A percentile compares a stretch with the other conserved stretches of the same genome.
These are phyloP conservation scores for Yarrowia porcina DNA, from an alignment of 805 yeast genomes.

Conservation along the genomic window DNA sequence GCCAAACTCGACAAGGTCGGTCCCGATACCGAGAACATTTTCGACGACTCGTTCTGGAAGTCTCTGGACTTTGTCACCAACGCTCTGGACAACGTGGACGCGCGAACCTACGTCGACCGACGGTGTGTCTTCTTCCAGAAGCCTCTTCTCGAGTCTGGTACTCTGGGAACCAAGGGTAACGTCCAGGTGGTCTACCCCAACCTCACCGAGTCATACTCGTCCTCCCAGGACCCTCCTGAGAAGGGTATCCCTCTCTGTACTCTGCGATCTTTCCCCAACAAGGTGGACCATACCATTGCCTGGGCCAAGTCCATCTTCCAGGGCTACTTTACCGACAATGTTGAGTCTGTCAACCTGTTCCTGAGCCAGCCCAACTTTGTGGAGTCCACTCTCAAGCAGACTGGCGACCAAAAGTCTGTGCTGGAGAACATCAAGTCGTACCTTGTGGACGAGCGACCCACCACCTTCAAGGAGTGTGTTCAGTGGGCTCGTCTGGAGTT, in stretches of 20 bases:
- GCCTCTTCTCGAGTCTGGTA: slow-evolving; percentile 92
- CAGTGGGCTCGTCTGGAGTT: slow-evolving; percentile 92
- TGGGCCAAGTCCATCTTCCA: slow-evolving; percentile 97
- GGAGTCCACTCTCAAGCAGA: slow-evolving; percentile 84
- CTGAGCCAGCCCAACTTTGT: slow-evolving; percentile 89
- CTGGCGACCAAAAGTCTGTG: slow-evolving; percentile 85
- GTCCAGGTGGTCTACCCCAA: slow-evolving; percentile 94
- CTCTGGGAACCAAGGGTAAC: slow-evolving; percentile 97
- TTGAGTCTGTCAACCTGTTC: slow-evolving; percentile 89
- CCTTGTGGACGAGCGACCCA: slow-evolving; percentile 76
- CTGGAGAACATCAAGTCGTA: slow-evolving; percentile 69
- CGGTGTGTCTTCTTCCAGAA: slow-evolving; percentile 91
- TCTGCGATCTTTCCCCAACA: slow-evolving; percentile 93
- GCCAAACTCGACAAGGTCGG: slow-evolving; percentile 86
- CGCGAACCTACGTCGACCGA: slow-evolving; percentile 95
- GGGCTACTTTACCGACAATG: slow-evolving; percentile 85
- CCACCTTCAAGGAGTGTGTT: slow-evolving; percentile 88
- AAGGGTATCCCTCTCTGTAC: slow-evolving; percentile 97
- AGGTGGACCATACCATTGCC: slow-evolving; percentile 97
- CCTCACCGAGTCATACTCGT: slow-evolving; percentile 91
- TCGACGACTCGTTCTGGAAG: slow-evolving; percentile 82
- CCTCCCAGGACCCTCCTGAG: slow-evolving; percentile 98
- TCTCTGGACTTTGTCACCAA: slow-evolving; percentile 85
- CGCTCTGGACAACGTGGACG: slow-evolving; percentile 96
- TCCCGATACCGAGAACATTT: slow-evolving; percentile 82